A percentile compares a stretch with the other conserved stretches of the same genome.
These are phyloP conservation scores for Cerrena zonata DNA, from an alignment of 1,284 basidiomycete genomes.

Conservation along the genomic window DNA sequence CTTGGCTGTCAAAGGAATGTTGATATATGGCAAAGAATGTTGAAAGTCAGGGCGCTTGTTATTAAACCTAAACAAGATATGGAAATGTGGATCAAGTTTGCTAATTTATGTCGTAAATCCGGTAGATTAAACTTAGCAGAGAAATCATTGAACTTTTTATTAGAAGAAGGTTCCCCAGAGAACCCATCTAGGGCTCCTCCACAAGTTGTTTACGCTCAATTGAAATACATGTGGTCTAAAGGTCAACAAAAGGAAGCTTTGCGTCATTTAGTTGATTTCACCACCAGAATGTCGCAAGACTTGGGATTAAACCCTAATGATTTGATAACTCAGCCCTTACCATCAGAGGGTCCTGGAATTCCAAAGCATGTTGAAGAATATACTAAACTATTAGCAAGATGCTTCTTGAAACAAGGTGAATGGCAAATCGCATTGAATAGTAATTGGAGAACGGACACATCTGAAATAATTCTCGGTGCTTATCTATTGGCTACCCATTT, in stretches of 20 bases:
- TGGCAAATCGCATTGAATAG: conserved; percentile 88
- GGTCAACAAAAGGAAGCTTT: conserved; percentile 78
- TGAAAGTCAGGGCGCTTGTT: conserved; percentile 93
- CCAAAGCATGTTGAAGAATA: conserved; percentile 71
- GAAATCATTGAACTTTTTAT: conserved; percentile 91
- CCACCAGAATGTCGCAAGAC: conserved; percentile 70
- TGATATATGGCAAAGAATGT: conserved; percentile 97
- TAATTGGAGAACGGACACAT: conserved; percentile 70
- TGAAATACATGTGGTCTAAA: conserved; percentile 95
- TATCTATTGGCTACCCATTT: conserved; percentile 89
- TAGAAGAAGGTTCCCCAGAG: conserved; percentile 68
- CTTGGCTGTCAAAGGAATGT: conserved; percentile 97
- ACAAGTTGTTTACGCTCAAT: conserved; percentile 93
- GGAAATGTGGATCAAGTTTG: conserved; percentile 95
- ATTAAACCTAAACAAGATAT: conserved; percentile 91
- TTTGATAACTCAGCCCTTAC: no score
- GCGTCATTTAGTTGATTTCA: conserved; percentile 81
- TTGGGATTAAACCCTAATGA: conserved; percentile 62
- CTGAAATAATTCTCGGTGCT: conserved; percentile 60
- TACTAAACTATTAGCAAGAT: conserved; percentile 84
- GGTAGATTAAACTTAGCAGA: conserved; percentile 87
- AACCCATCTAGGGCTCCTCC: conserved; percentile 79
- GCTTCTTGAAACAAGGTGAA: conserved; percentile 96
- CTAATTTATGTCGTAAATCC: conserved; percentile 81
- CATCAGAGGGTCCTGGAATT: conserved; percentile 37